Conservation (phyloP, 495 filamentous ascomycete genomes). For the Astrocystis sublimbata region DNA sequence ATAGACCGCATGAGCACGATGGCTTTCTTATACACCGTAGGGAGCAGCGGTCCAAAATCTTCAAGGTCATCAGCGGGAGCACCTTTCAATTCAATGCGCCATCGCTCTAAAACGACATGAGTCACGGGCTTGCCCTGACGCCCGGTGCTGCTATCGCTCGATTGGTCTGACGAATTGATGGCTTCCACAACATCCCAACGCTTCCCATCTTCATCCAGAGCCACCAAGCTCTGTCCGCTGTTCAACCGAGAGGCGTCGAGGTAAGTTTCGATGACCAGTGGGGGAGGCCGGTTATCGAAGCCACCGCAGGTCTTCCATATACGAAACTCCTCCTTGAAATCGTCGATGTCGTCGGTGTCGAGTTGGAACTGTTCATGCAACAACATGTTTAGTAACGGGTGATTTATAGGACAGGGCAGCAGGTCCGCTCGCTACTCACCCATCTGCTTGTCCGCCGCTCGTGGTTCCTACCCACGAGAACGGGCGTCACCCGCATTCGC, state of each 20-base stretch:
- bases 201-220: constrained; percentile 85
- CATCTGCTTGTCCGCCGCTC: constrained; percentile 79
- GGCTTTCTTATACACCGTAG: constrained; percentile 92
- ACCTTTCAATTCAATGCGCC: constrained; percentile 76
- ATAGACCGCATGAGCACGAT: constrained; percentile 93
- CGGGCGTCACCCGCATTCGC: constrained; percentile 67
- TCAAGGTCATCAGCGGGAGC: constrained; percentile 51
- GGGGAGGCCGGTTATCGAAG: constrained; percentile 74
- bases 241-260: constrained; percentile 79
- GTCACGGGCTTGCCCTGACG: constrained; percentile 47
- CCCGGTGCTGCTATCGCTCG: constrained; percentile 51
- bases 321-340: constrained; percentile 73
- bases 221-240: constrained; percentile 81
- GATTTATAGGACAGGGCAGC: constrained; percentile 5
- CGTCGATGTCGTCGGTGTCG: constrained; percentile 88
- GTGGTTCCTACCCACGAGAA: constrained; percentile 53
- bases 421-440: constrained; percentile 61
- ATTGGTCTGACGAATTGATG: constrained; percentile 63
- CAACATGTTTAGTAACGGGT: constrained; percentile 20
- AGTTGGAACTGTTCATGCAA: constrained; percentile 76
- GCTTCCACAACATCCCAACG: constrained; percentile 89
- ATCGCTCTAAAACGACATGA: constrained; percentile 86
- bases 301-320: constrained; percentile 78
- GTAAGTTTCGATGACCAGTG: constrained; percentile 87
- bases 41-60: constrained; percentile 70